phyloP scores from a whole-genome alignment of 768 basidiomycete species.

The Lactarius hatsudake region DNA sequence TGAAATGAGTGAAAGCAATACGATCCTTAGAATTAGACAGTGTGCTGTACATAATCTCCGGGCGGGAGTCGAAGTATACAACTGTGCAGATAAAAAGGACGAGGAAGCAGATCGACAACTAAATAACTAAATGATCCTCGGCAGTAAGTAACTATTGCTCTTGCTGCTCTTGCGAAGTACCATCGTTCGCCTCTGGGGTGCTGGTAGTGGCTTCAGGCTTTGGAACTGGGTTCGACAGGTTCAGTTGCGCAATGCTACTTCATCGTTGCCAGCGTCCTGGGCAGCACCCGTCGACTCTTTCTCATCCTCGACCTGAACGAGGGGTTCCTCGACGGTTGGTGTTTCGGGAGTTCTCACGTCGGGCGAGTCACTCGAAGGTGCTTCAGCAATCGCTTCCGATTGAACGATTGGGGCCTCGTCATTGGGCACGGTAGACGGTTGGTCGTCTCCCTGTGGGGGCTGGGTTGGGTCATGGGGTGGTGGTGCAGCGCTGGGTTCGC shows the following conservation, averaged over 20 bases:
- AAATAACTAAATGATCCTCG: background rate
- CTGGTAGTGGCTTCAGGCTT: background rate
- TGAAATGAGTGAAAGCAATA: background rate
- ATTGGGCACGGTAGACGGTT: conserved; percentile 6
- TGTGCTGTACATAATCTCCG: background rate
- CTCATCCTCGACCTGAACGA: background rate
- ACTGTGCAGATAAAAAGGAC: background rate
- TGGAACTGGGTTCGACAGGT: background rate
- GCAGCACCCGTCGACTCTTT: background rate
- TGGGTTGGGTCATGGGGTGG: conserved; percentile 10
- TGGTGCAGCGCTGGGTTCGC: background rate
- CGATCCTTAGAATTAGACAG: conserved; percentile 9
- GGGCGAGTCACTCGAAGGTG: conserved; percentile 1
- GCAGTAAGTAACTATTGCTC: background rate
- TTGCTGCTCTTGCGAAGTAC: background rate
- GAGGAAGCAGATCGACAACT: background rate
- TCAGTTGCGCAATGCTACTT: background rate
- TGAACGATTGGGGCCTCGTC: conserved; percentile 9
- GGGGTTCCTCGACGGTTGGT: background rate
- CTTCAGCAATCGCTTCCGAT: conserved; percentile 12
- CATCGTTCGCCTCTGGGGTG: background rate
- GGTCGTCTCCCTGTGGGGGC: conserved; percentile 6
- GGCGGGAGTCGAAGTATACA: conserved; percentile 6
- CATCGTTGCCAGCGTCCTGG: conserved; percentile 2
- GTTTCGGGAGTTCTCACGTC: background rate